Evolutionary conservation across 345 rosid species (phyloP).

Genomic region (Salix arbutifolia): DNA sequence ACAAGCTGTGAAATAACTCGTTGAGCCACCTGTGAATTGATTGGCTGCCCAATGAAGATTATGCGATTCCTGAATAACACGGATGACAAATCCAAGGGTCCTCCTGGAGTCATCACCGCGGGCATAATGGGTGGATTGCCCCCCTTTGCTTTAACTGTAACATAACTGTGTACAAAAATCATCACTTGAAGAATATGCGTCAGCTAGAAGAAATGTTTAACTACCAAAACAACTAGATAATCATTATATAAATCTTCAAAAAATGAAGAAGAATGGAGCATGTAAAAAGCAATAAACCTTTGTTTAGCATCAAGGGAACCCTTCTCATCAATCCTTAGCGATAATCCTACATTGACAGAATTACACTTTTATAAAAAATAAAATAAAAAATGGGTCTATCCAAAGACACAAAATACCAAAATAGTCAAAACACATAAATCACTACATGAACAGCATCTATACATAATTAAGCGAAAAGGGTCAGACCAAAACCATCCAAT

Average conservation of each 20-base stretch:
- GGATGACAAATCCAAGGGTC: constrained; percentile 80
- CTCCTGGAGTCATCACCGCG: constrained; percentile 80
- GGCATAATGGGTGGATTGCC: constrained; percentile 92
- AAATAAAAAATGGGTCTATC: background rate
- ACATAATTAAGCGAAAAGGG: background rate
- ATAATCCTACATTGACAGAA: constrained; percentile 41
- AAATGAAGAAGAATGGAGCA: background rate
- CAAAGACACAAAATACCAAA: background rate
- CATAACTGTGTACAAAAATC: constrained; percentile 31
- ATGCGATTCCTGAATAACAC: constrained; percentile 80
- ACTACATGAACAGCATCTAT: background rate
- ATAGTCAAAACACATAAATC: background rate
- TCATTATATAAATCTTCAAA: background rate
- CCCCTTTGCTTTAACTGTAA: constrained; percentile 47
- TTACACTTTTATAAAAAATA: background rate
- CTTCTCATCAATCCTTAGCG: constrained; percentile 34
- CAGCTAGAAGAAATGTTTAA: background rate
- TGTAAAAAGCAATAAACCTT: constrained; percentile 39
- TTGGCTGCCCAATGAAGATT: constrained; percentile 79
- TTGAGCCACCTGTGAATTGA: constrained; percentile 85
- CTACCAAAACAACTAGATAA: background rate
- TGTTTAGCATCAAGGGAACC: constrained; percentile 24
- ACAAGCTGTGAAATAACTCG: constrained; percentile 89
- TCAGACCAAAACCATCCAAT: background rate
- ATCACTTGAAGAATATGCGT: background rate